Base-by-base conservation (phyloP, 2,329 filamentous ascomycete genomes). In the Dothideomycetes sp. region DNA sequence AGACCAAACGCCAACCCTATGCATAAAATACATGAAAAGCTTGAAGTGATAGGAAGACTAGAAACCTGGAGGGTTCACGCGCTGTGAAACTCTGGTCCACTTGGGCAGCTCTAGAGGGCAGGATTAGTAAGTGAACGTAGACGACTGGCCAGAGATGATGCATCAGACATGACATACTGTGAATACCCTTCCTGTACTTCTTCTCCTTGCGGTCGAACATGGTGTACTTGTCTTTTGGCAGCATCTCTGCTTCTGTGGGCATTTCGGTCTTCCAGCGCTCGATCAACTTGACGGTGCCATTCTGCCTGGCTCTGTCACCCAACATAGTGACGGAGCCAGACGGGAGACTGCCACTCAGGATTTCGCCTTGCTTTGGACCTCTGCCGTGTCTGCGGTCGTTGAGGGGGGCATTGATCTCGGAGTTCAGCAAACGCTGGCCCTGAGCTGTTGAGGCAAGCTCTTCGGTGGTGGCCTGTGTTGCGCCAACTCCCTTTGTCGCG, bases 141-240 rank as follows among this genome's bases (percentile, higher is more conserved):
- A 23, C 6, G 27, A 34, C n/a, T 6, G 1, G 13, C n/a, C 13
- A 18, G 15, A 9, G n/a, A 15, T 41, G 29, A 16, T 3, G 24
- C 15, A 8, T 8, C 4, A 8, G 6, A 2, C 22, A n/a, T n/a
- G 10, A 43, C 86, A 54, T 74, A 94, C 88, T 96, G 67, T 96
- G 89, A 62, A 98, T 88, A 42, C 87, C 85, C 77, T 98, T 98
- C 60, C 91, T 74, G 64, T 96, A 98, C 54, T 77, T 80, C 78
- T 88, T 94, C 62, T 84, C 87, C 65, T 96, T 95, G 54, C 88
- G 80, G 64, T 94, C 89, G 64, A 96, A 98, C 56, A 98, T 82
- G 19, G 86, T 94, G 68, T 98, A 98, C 68, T 98, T 98, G 68
- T 98, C 91, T 64, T 78, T 82, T 33, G 91, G 82, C 61, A 94